Conservation (phyloP, 179 eudicot species). For the Silene vulgaris region DNA sequence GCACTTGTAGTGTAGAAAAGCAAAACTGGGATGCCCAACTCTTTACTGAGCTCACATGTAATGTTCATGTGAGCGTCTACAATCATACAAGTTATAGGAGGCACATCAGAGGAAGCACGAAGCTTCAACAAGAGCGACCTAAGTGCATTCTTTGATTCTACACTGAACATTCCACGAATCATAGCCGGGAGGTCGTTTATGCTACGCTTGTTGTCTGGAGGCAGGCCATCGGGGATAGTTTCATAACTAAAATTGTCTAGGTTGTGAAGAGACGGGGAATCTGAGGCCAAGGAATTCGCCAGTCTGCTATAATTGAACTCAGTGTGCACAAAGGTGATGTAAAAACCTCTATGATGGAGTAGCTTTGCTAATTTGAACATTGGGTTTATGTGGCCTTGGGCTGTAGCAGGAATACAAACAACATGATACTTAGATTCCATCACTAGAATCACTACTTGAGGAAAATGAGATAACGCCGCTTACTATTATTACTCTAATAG, state of each 20-base stretch:
- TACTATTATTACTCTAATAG: background rate
- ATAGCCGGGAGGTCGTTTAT: slow-evolving; percentile 15
- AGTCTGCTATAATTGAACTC: slow-evolving; percentile 28
- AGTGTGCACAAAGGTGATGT: slow-evolving; percentile 34
- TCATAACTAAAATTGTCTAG: slow-evolving; percentile 27
- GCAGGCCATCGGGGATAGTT: slow-evolving; percentile 35
- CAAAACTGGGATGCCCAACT: slow-evolving; percentile 32
- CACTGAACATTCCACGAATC: background rate
- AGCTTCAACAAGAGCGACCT: slow-evolving; percentile 19
- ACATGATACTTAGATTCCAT: slow-evolving; percentile 18
- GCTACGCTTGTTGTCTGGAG: slow-evolving; percentile 22
- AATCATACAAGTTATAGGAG: slow-evolving; percentile 20
- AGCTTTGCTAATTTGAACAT: slow-evolving; percentile 34
- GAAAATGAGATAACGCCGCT: background rate
- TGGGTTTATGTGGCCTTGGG: slow-evolving; percentile 37
- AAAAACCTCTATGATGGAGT: slow-evolving; percentile 29
- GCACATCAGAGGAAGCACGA: slow-evolving; percentile 3
- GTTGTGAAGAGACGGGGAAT: slow-evolving; percentile 9
- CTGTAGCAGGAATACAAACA: slow-evolving; percentile 27
- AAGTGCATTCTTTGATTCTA: slow-evolving; percentile 8
- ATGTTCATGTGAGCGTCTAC: slow-evolving; percentile 21
- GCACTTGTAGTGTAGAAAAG: slow-evolving; percentile 38
- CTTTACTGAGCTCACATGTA: slow-evolving; percentile 19
- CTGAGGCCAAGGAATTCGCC: slow-evolving; percentile 7
- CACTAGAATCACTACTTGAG: background rate